Evolutionary conservation across 352 stramenopile species (phyloP).

Genomic region (Pythium insidiosum): DNA sequence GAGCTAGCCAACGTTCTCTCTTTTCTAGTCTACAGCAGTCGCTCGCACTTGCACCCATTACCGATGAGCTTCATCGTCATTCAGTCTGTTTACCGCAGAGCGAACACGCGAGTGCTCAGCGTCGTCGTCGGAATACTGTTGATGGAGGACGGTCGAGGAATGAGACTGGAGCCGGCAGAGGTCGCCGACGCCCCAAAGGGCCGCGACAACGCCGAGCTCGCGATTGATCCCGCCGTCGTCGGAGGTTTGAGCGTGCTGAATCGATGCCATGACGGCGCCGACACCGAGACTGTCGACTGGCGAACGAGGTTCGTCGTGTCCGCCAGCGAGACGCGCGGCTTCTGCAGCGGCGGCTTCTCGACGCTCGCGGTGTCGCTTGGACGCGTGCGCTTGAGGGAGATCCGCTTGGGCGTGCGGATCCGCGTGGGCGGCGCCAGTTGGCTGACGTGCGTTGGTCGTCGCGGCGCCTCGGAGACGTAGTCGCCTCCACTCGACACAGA

Average conservation of each 20-base stretch:
- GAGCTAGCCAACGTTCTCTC: too few species aligned
- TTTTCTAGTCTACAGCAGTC: too few species aligned
- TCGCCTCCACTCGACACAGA: background rate
- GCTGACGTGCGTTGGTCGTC: slow-evolving; percentile 22
- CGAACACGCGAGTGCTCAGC: slow-evolving; percentile 10
- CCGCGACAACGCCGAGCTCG: slow-evolving; percentile 9
- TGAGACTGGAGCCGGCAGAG: too few species aligned
- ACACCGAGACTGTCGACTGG: slow-evolving; percentile 16
- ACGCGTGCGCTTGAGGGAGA: slow-evolving; percentile 43
- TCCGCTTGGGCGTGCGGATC: slow-evolving; percentile 48
- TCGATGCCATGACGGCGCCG: too few species aligned
- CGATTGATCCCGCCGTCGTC: background rate
- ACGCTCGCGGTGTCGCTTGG: slow-evolving; percentile 39
- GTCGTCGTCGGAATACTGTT: background rate
- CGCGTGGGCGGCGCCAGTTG: slow-evolving; percentile 33
- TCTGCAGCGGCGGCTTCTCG: slow-evolving; percentile 36
- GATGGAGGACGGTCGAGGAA: too few species aligned
- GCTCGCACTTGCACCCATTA: too few species aligned
- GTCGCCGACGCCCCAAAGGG: too few species aligned
- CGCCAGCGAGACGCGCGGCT: slow-evolving; percentile 26
- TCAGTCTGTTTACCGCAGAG: slow-evolving; percentile 9
- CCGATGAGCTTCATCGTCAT: too few species aligned
- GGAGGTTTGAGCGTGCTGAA: too few species aligned
- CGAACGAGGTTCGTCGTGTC: slow-evolving; percentile 22
- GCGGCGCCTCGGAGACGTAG: too few species aligned